Evolutionary conservation across 768 basidiomycete species (phyloP).

Genomic region (Boletus edulis): DNA sequence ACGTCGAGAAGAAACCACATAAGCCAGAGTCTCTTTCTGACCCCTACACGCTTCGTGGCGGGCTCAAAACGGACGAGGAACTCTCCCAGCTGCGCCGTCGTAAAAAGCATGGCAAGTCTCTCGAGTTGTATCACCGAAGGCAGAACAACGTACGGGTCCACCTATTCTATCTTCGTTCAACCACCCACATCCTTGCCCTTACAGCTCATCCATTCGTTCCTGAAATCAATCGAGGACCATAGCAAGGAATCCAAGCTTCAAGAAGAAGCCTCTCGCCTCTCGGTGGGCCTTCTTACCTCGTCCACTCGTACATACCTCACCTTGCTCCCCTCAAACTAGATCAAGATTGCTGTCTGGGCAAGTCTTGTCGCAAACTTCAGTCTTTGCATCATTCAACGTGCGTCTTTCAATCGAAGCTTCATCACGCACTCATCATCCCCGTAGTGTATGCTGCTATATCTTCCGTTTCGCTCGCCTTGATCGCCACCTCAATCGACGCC

Average conservation of each 20-base stretch:
- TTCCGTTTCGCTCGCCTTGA: conserved; percentile 76
- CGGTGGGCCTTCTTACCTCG: conserved; percentile 42
- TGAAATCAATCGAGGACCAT: conserved; percentile 90
- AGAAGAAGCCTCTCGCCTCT: conserved; percentile 62
- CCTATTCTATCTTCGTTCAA: not conserved
- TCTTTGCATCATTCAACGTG: conserved; percentile 72
- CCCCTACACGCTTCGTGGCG: conserved; percentile 65
- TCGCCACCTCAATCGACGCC: conserved; percentile 89
- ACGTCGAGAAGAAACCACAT: conserved; percentile 41
- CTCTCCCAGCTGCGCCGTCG: conserved; percentile 58
- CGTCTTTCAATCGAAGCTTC: not conserved
- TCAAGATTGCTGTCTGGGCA: conserved; percentile 85
- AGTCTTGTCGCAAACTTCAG: conserved; percentile 76
- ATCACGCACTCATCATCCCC: no score
- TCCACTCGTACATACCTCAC: not conserved
- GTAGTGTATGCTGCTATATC: conserved; percentile 91
- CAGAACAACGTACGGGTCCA: conserved; percentile 65
- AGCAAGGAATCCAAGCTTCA: conserved; percentile 76
- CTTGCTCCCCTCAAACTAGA: conserved; percentile 41
- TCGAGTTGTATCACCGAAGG: conserved; percentile 64
- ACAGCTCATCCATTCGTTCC: conserved; percentile 80
- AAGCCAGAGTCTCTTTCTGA: conserved; percentile 42
- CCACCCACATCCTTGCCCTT: not conserved
- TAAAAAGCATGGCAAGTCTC: conserved; percentile 54
- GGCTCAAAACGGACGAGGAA: conserved; percentile 59